Percentiles rank a stretch among this genome's conserved stretches.
Evolutionary conservation across 1,284 basidiomycete species (phyloP).

Genomic region (Ganoderma boninense): DNA sequence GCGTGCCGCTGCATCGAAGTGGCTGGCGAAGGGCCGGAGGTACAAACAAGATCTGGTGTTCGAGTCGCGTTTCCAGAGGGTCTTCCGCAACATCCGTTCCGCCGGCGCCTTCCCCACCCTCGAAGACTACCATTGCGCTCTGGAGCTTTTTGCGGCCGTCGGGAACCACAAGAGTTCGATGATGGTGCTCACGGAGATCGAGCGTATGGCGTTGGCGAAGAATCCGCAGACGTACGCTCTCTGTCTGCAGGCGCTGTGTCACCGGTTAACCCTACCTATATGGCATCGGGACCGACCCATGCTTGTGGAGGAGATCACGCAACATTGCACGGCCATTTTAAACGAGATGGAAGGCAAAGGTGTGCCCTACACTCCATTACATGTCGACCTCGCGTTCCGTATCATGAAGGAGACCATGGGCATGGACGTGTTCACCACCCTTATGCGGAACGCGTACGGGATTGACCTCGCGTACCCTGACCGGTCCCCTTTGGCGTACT

Average conservation of each 20-base stretch:
- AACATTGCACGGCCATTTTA: conserved; percentile 59
- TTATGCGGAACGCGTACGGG: conserved; percentile 73
- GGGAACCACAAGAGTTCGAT: conserved; percentile 69
- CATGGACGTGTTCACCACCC: conserved; percentile 57
- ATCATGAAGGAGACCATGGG: conserved; percentile 72
- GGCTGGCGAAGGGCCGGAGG: conserved; percentile 44
- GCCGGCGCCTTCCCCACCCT: conserved; percentile 57
- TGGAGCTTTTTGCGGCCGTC: conserved; percentile 76
- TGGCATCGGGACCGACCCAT: conserved; percentile 43
- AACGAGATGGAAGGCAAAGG: conserved; percentile 59
- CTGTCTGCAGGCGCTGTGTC: conserved; percentile 70
- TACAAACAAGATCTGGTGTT: conserved; percentile 53
- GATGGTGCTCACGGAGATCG: conserved; percentile 68
- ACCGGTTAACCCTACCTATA: conserved; percentile 68
- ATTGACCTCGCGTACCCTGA: conserved; percentile 80
- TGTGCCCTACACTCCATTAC: conserved; percentile 61
- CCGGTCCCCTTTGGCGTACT: conserved; percentile 58
- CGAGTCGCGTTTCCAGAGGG: conserved; percentile 67
- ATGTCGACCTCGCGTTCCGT: conserved; percentile 70
- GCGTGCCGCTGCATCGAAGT: conserved; percentile 51
- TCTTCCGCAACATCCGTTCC: conserved; percentile 74
- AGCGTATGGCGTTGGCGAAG: conserved; percentile 52
- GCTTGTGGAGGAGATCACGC: conserved; percentile 51
- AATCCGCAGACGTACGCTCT: conserved; percentile 65
- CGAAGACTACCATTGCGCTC: conserved; percentile 76